Conservation (phyloP, 1,284 basidiomycete genomes). For the Grifola frondosa region DNA sequence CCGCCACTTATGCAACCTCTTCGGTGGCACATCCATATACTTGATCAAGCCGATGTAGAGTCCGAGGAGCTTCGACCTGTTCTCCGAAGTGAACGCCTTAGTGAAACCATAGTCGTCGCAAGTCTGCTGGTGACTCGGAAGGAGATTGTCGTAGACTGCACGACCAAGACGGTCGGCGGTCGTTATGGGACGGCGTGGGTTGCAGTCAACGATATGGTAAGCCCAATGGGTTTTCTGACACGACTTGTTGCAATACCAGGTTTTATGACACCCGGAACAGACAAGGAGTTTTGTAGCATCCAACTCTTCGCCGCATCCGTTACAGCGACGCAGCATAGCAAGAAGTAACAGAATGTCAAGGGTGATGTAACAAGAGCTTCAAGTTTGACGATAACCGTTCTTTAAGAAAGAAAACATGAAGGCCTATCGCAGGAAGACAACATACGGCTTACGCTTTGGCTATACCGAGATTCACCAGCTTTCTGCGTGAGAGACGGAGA, state of each 20-base stretch:
- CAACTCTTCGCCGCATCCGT: too few species aligned
- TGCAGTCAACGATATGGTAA: constrained; percentile 37
- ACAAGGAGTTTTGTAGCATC: too few species aligned
- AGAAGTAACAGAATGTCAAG: too few species aligned
- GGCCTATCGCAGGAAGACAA: too few species aligned
- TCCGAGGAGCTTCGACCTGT: constrained; percentile 28
- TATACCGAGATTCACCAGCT: too few species aligned
- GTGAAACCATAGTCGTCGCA: constrained; percentile 38
- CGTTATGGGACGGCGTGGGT: constrained; percentile 27
- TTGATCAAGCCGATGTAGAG: constrained; percentile 34
- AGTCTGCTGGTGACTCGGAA: constrained; percentile 35
- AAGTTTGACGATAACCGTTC: too few species aligned
- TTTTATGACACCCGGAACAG: constrained; percentile 14
- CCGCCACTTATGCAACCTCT: constrained; percentile 35
- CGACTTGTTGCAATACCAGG: constrained; percentile 33
- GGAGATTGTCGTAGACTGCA: constrained; percentile 22
- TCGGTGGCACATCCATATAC: constrained; percentile 21
- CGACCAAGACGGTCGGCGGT: constrained; percentile 34
- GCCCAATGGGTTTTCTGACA: constrained; percentile 35
- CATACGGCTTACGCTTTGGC: too few species aligned
- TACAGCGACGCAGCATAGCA: too few species aligned
- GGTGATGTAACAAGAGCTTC: too few species aligned
- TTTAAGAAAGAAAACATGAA: too few species aligned
- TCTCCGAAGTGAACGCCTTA: constrained; percentile 15
- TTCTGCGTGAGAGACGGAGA: too few species aligned